These are phyloP conservation scores for Hanseniaspora sp. DNA, from an alignment of 1,139 yeast genomes.

Conservation along the genomic window DNA sequence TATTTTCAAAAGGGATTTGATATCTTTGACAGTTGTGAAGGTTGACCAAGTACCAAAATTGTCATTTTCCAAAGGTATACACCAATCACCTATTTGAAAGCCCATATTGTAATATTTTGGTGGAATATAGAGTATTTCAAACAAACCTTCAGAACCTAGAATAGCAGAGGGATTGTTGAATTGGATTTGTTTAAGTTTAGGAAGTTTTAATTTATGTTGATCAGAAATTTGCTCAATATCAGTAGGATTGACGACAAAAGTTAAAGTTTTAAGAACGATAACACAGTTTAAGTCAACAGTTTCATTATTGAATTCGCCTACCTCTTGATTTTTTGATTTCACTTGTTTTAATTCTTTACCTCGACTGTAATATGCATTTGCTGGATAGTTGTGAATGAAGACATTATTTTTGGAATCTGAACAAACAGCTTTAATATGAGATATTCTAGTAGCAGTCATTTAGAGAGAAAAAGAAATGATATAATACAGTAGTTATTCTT, in stretches of 20 bases:
- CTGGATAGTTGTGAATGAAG: not conserved
- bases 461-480: not conserved
- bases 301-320: not conserved
- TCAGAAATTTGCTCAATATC: not conserved
- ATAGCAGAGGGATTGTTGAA: not conserved
- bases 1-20: not conserved
- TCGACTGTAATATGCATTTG: not conserved
- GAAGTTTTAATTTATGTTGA: not conserved
- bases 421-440: not conserved
- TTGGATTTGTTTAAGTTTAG: not conserved
- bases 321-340: not conserved
- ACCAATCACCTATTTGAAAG: conserved; percentile 1
- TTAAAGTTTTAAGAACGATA: not conserved
- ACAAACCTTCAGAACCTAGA: not conserved
- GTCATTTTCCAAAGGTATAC: not conserved
- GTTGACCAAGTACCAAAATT: conserved; percentile 1
- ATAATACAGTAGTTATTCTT: too few relatives aligned
- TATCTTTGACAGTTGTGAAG: not conserved
- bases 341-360: not conserved
- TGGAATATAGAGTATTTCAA: not conserved
- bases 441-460: not conserved
- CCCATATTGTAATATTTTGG: conserved; percentile 1
- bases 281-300: not conserved
- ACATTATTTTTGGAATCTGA: not conserved
- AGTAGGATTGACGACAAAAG: not conserved